These are phyloP conservation scores for Penicillium oxalicum DNA, from an alignment of 2,329 filamentous ascomycete genomes.

Conservation along the genomic window DNA sequence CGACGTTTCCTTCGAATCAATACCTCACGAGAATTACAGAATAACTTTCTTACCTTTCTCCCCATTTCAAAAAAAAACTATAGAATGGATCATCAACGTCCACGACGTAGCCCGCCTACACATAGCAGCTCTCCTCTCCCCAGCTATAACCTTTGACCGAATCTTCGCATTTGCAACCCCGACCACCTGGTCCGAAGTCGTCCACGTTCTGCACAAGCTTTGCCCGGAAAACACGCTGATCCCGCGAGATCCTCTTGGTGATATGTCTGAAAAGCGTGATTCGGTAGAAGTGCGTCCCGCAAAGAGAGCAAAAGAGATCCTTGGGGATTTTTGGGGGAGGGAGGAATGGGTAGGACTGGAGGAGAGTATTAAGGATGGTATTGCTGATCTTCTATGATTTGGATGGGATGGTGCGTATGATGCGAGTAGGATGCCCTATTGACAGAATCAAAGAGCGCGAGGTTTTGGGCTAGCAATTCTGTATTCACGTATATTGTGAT, in stretches of 20 bases:
- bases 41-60: too few relatives aligned
- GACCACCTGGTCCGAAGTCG: slow-evolving; percentile 4
- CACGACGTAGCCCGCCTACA: slow-evolving; percentile 24
- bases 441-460: too few relatives aligned
- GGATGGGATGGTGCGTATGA: too few relatives aligned
- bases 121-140: slow-evolving; percentile 2
- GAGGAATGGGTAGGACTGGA: too few relatives aligned
- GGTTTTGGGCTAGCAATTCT: too few relatives aligned
- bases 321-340: neutral
- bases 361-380: too few relatives aligned
- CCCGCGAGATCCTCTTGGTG: neutral
- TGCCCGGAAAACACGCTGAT: neutral
- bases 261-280: neutral
- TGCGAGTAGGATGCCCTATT: too few relatives aligned
- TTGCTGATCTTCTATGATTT: too few relatives aligned
- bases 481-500: too few relatives aligned
- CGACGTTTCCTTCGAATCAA: too few relatives aligned
- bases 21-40: too few relatives aligned
- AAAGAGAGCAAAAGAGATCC: neutral
- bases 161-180: slow-evolving; percentile 7
- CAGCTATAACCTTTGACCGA: slow-evolving; percentile 2
- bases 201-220: neutral
- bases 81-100: slow-evolving; percentile 15
- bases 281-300: neutral
- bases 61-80: too few relatives aligned